A percentile compares a stretch with the other conserved stretches of the same genome.
Evolutionary conservation across 2,329 filamentous ascomycete genomes (phyloP).

Genomic region (Apiospora rasikravindrae): DNA sequence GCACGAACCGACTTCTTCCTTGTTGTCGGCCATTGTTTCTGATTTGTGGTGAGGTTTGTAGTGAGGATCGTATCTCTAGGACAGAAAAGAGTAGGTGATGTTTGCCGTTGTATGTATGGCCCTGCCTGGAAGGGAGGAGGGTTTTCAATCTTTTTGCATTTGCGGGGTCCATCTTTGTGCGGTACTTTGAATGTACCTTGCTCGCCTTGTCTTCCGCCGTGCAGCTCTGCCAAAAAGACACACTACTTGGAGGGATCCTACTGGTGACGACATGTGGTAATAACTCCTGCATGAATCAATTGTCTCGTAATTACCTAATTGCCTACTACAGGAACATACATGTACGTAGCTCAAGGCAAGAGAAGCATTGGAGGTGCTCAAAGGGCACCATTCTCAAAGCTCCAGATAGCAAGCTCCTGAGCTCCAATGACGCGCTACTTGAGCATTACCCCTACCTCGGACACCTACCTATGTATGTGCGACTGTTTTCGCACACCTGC

Average conservation of each 20-base stretch:
- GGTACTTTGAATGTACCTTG: slow-evolving; percentile 4
- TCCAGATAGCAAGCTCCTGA: too few relatives aligned
- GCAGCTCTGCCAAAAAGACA: not conserved
- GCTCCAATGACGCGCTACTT: not conserved
- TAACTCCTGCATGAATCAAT: not conserved
- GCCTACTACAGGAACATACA: not conserved
- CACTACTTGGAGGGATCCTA: not conserved
- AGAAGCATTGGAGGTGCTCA: not conserved
- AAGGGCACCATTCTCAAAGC: not conserved
- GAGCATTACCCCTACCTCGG: not conserved
- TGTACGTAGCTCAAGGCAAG: not conserved
- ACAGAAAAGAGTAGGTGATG: slow-evolving; percentile 17
- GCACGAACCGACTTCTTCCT: slow-evolving; percentile 34
- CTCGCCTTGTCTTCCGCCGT: slow-evolving; percentile 8
- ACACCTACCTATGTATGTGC: not conserved
- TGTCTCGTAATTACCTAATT: slow-evolving; percentile 8
- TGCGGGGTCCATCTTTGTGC: slow-evolving; percentile 21
- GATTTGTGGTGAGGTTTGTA: slow-evolving; percentile 16
- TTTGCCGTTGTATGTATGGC: slow-evolving; percentile 5
- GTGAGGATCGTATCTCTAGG: slow-evolving; percentile 20
- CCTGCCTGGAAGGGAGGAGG: slow-evolving; percentile 25
- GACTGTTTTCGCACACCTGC: not conserved
- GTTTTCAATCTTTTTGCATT: slow-evolving; percentile 14
- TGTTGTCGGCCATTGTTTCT: slow-evolving; percentile 28
- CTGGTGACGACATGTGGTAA: slow-evolving; percentile 12